Percentiles rank a stretch among this genome's conserved stretches.
phyloP scores from a whole-genome alignment of 2,329 filamentous ascomycete species.

The Geosmithia flava region DNA sequence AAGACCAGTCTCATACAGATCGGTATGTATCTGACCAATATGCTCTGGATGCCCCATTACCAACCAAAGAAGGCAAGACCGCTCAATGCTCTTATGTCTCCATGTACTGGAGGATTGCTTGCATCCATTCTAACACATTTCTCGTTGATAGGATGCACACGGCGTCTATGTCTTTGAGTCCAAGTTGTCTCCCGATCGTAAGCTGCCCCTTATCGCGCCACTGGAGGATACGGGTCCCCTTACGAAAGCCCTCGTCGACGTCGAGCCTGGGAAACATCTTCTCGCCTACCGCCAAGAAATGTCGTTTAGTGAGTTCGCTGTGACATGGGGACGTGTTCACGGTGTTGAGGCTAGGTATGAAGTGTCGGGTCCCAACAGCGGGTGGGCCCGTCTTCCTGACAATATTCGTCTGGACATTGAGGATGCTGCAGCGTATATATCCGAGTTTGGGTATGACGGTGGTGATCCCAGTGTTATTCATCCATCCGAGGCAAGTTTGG shows the following conservation, averaged over 20 bases:
- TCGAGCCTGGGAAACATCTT: not conserved
- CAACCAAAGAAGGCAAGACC: not conserved
- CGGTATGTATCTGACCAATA: not conserved
- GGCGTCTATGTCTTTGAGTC: not conserved
- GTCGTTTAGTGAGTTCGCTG: slow-evolving; percentile 5
- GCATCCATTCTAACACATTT: no score
- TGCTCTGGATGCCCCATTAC: not conserved
- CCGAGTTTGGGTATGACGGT: slow-evolving; percentile 7
- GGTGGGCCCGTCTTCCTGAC: slow-evolving; percentile 2
- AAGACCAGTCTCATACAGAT: not conserved
- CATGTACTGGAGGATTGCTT: no score
- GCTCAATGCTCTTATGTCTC: no score
- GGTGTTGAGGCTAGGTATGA: slow-evolving; percentile 1
- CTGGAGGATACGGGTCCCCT: slow-evolving; percentile 10
- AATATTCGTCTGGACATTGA: slow-evolving; percentile 2
- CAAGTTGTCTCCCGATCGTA: not conserved
- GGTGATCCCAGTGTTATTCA: slow-evolving; percentile 5
- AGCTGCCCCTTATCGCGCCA: slow-evolving; percentile 9
- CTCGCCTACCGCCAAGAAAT: slow-evolving; percentile 7
- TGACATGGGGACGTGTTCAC: slow-evolving; percentile 5
- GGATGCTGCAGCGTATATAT: not conserved
- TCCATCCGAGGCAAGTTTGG: slow-evolving; percentile 5
- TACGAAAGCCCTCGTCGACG: not conserved
- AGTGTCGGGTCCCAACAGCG: not conserved
- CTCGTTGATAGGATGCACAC: not conserved